Evolutionary conservation across 805 yeast species (phyloP), one percentile per base, ranked within the genome.

Genomic region (Blastobotrys attinorum): DNA sequence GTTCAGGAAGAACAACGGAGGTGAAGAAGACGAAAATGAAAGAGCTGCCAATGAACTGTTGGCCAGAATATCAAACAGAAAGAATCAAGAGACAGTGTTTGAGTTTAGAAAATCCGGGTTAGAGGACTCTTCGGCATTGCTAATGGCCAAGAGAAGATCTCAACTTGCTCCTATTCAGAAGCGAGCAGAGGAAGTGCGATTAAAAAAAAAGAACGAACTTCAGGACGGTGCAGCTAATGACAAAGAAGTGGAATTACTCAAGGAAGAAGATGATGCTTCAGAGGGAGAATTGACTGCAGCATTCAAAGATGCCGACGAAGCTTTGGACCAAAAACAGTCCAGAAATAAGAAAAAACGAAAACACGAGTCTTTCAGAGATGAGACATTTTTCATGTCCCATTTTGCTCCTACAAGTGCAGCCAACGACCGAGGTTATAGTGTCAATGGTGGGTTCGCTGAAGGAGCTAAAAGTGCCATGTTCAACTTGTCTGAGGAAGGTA

Each of bases 141-240:
- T 92, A 58, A 92, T 92, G 98, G 73, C 79, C 50, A 77, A 79
- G 47, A 72, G 97, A 69, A 73, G 99, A 61, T 73, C 72, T 47
- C 96, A 89, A 60, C 72, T 90, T 45, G 96, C 95, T 0, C 94
- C 94, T 8, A 77, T 89, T 41, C 96, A 89, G 62, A 71, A 79
- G 53, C 75, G 81, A 53, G 88, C 94, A 0, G 70, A 69, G 48
- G 94, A 88, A 60, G 41, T 23, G 22, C 23, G 15, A 18, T 18
- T 49, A 17, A 37, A 44, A 32, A 31, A 31, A 3, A 15, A 11
- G 17, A 44, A 47, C 35, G 29, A 49, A 35, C 45, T 44, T 27
- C 37, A 27, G 10, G 43, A 22, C 16, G 51, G 47, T 10, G 49
- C 39, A 15, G 44, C 17, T 6, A 37, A 16, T 4, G 42, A 25